Conservation (phyloP, 1,139 yeast genomes). For the Hanseniaspora sp. region DNA sequence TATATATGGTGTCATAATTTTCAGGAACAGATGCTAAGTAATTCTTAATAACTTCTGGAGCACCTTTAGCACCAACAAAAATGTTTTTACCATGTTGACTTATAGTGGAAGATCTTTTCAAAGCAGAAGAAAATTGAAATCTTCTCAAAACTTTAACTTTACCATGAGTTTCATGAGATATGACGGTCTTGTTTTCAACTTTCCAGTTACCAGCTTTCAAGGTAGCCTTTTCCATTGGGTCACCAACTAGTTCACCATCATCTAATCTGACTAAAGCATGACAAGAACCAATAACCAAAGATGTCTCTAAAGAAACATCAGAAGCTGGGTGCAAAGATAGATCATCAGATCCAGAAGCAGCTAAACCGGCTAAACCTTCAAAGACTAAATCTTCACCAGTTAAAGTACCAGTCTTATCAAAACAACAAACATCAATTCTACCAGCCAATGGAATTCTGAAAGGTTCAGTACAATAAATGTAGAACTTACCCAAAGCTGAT, state of each 20-base stretch:
- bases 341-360: slow-evolving; percentile 29
- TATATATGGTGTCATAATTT: slow-evolving; percentile 74
- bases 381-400: slow-evolving; percentile 94
- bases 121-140: slow-evolving; percentile 91
- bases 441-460: slow-evolving; percentile 97
- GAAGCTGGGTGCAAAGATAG: slow-evolving; percentile 49
- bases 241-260: slow-evolving; percentile 96
- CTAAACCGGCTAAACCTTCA: slow-evolving; percentile 88
- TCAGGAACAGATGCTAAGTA: slow-evolving; percentile 67
- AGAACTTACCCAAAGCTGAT: slow-evolving; percentile 74
- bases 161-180: slow-evolving; percentile 38
- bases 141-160: slow-evolving; percentile 72
- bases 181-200: slow-evolving; percentile 62
- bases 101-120: slow-evolving; percentile 88
- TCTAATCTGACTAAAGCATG: slow-evolving; percentile 90
- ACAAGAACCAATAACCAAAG: slow-evolving; percentile 79
- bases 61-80: slow-evolving; percentile 91
- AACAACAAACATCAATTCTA: slow-evolving; percentile 94
- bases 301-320: slow-evolving; percentile 54
- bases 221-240: slow-evolving; percentile 97
- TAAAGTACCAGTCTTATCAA: slow-evolving; percentile 95
- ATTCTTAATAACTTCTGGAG: slow-evolving; percentile 89
- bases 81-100: slow-evolving; percentile 53
- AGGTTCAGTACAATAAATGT: slow-evolving; percentile 95
- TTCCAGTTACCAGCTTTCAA: slow-evolving; percentile 79